A percentile compares a stretch with the other conserved stretches of the same genome.
phyloP scores from a whole-genome alignment of 2,329 filamentous ascomycete genomes.

The Stemphylium beticola region DNA sequence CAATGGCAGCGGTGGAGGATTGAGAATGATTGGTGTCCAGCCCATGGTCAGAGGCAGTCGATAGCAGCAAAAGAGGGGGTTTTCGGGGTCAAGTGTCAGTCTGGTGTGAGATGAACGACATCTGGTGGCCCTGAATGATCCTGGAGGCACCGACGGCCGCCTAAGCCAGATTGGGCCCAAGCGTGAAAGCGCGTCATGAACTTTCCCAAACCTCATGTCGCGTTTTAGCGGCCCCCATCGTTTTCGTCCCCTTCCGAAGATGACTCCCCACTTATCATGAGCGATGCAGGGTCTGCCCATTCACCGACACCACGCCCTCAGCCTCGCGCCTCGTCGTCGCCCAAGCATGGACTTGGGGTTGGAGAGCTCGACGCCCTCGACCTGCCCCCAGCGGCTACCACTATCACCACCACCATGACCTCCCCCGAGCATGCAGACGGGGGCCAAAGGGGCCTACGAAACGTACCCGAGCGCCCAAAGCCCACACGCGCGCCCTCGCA shows the following conservation, averaged over 20 bases:
- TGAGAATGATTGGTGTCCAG: slow-evolving; percentile 8
- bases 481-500: slow-evolving; percentile 21
- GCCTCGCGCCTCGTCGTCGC: slow-evolving; percentile 7
- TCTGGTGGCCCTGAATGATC: slow-evolving; percentile 24
- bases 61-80: slow-evolving; percentile 18
- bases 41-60: slow-evolving; percentile 27
- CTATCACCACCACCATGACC: slow-evolving; percentile 21
- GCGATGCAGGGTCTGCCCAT: slow-evolving; percentile 20
- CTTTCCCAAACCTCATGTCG: slow-evolving; percentile 15
- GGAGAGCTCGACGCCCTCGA: slow-evolving; percentile 19
- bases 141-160: slow-evolving; percentile 9
- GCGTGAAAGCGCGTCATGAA: slow-evolving; percentile 31
- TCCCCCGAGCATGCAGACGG: not conserved
- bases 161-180: slow-evolving; percentile 20
- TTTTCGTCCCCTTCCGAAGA: slow-evolving; percentile 8
- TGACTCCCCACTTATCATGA: slow-evolving; percentile 35
- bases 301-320: slow-evolving; percentile 18
- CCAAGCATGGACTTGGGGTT: slow-evolving; percentile 19
- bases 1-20: slow-evolving; percentile 18
- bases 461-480: slow-evolving; percentile 20
- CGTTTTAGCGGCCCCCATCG: slow-evolving; percentile 16
- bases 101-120: slow-evolving; percentile 22
- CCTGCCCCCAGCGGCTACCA: slow-evolving; percentile 6
- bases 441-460: not conserved
- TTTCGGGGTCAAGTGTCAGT: slow-evolving; percentile 15